A percentile compares a stretch with the other conserved stretches of the same genome.
phyloP scores from a whole-genome alignment of 805 yeast genomes.

The Candida ulmi region DNA sequence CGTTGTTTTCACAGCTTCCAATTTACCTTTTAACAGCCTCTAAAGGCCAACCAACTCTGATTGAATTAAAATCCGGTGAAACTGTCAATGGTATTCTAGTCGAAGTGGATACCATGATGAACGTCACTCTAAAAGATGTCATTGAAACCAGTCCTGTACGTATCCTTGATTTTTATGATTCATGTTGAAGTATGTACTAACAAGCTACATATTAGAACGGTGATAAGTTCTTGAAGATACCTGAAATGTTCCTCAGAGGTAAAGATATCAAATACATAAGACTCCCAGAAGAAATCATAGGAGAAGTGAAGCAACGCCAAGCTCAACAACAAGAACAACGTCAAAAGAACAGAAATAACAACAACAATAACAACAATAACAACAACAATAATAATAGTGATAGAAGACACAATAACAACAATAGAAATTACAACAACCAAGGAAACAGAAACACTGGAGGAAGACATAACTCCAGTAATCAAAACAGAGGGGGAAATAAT shows the following conservation, averaged over 20 bases:
- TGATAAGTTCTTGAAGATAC: slow-evolving; percentile 53
- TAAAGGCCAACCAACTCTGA: slow-evolving; percentile 79
- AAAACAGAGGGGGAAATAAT: slow-evolving; percentile 8
- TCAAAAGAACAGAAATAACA: slow-evolving; percentile 37
- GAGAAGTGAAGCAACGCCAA: slow-evolving; percentile 65
- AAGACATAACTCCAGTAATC: slow-evolving; percentile 16
- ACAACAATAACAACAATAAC: slow-evolving; percentile 31
- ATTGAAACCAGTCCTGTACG: slow-evolving; percentile 50
- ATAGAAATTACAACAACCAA: slow-evolving; percentile 26
- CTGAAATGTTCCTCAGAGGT: slow-evolving; percentile 81
- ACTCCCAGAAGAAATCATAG: slow-evolving; percentile 72
- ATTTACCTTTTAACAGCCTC: slow-evolving; percentile 85
- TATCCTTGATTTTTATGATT: background rate
- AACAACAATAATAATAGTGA: slow-evolving; percentile 28
- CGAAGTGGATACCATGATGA: slow-evolving; percentile 95
- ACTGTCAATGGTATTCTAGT: slow-evolving; percentile 77
- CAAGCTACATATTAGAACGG: slow-evolving; percentile 34
- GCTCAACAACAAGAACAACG: slow-evolving; percentile 42
- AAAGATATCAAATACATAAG: slow-evolving; percentile 74
- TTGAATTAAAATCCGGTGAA: slow-evolving; percentile 90
- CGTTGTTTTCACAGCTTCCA: slow-evolving; percentile 56
- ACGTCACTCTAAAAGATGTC: slow-evolving; percentile 74
- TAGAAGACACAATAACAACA: slow-evolving; percentile 25
- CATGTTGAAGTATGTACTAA: background rate
- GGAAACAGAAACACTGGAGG: slow-evolving; percentile 17